phyloP scores from a whole-genome alignment of 352 stramenopile genomes.

The Globisporangium okanoganense region DNA sequence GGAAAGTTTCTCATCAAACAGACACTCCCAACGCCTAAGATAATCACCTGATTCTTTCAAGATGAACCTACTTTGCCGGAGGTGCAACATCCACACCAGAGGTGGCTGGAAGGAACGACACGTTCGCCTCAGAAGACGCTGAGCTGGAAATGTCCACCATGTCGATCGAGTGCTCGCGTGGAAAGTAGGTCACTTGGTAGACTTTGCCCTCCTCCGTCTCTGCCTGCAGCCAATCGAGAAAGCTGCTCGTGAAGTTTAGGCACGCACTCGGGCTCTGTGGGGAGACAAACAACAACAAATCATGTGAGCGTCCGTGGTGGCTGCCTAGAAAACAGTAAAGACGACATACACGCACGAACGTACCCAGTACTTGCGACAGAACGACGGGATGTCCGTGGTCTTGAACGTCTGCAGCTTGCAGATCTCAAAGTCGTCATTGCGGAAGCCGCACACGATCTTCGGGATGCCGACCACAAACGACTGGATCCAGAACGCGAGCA shows the following conservation, averaged over 20 bases:
- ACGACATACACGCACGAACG: too few relatives aligned
- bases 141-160: constrained; percentile 23
- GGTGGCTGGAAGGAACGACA: constrained; percentile 31
- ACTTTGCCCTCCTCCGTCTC: constrained; percentile 31
- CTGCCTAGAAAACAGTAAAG: not conserved
- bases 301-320: not conserved
- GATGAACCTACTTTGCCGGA: not conserved
- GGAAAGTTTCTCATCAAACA: too few relatives aligned
- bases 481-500: constrained; percentile 84
- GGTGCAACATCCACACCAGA: not conserved
- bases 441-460: constrained; percentile 71
- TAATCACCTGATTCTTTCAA: not conserved
- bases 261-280: constrained; percentile 52
- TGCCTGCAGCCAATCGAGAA: constrained; percentile 62
- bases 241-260: constrained; percentile 56
- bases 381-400: constrained; percentile 57
- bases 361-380: constrained; percentile 74
- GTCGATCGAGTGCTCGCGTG: constrained; percentile 43
- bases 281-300: not conserved
- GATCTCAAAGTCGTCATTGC: constrained; percentile 54
- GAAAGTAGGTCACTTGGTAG: constrained; percentile 49
- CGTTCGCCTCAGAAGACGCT: not conserved
- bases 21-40: too few relatives aligned
- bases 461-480: constrained; percentile 72
- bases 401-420: constrained; percentile 63